These are phyloP conservation scores for Claviceps citrina DNA, from an alignment of 2,329 filamentous ascomycete genomes.

Conservation along the genomic window DNA sequence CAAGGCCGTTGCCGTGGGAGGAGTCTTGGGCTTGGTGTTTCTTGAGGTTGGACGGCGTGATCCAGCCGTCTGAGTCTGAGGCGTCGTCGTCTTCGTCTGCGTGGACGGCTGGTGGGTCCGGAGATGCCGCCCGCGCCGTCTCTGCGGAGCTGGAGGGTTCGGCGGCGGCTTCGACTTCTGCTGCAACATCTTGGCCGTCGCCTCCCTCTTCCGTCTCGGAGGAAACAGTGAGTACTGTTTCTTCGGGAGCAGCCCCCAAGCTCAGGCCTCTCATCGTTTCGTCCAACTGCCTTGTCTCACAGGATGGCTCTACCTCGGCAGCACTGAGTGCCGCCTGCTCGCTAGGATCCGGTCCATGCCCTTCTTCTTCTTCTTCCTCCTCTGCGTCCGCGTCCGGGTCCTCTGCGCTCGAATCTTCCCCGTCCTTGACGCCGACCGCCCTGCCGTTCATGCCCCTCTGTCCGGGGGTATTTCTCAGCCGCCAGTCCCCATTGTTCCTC, in stretches of 20 bases:
- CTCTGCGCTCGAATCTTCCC: background rate
- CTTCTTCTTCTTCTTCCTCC: constrained; percentile 7
- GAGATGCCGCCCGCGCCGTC: too few species aligned
- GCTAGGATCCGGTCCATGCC: background rate
- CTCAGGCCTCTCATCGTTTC: constrained; percentile 12
- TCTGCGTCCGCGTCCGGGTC: constrained; percentile 24
- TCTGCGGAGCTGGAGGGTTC: too few species aligned
- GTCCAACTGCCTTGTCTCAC: constrained; percentile 6
- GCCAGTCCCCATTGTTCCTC: constrained; percentile 76
- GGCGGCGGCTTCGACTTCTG: constrained; percentile 5
- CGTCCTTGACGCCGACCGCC: constrained; percentile 13
- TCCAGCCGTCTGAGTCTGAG: constrained; percentile 57
- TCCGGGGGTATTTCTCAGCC: constrained; percentile 60
- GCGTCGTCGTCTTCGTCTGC: constrained; percentile 29
- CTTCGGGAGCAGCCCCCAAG: constrained; percentile 7
- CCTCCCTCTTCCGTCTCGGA: constrained; percentile 2
- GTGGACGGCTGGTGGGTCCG: constrained; percentile 17
- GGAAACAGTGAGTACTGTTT: background rate
- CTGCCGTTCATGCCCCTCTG: constrained; percentile 65
- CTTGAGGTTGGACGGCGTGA: constrained; percentile 83
- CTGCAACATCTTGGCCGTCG: background rate
- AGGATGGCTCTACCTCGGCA: constrained; percentile 11
- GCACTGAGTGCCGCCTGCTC: background rate
- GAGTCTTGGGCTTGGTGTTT: constrained; percentile 61
- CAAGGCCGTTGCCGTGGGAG: constrained; percentile 25